Percentiles rank a stretch among this genome's conserved stretches.
Conservation (phyloP, 2,329 filamentous ascomycete genomes). For the Aspergillus ochraceus region DNA sequence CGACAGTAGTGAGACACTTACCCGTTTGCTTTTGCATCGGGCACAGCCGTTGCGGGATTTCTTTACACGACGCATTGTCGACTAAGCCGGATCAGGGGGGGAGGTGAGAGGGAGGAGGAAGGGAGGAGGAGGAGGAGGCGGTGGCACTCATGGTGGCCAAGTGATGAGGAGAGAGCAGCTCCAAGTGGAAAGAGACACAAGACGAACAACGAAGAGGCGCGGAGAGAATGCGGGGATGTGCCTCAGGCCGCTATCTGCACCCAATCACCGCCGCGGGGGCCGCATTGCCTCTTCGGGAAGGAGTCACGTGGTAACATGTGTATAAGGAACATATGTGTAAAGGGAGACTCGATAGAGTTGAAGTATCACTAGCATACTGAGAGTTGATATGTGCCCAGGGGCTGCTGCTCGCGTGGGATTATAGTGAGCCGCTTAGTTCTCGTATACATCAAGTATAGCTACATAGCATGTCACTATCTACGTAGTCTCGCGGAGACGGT, state of each 20-base stretch:
- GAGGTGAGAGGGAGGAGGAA: constrained; percentile 43
- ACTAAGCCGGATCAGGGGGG: constrained; percentile 37
- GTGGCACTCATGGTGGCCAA: background rate
- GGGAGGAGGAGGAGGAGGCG: constrained; percentile 23
- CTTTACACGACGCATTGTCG: constrained; percentile 45
- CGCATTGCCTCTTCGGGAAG: background rate
- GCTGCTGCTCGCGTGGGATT: no score
- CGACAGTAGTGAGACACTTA: constrained; percentile 16
- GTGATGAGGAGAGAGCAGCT: no score
- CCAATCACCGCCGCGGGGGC: background rate
- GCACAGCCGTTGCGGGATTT: constrained; percentile 44
- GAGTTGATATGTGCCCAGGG: no score
- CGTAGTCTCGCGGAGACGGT: no score
- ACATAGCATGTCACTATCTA: no score
- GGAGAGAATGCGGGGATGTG: constrained; percentile 3
- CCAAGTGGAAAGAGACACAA: background rate
- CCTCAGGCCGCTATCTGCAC: background rate
- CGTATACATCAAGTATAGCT: no score
- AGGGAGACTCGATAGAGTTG: no score
- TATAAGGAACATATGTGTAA: no score
- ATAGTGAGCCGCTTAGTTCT: no score
- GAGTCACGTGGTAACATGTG: no score
- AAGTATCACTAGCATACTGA: no score
- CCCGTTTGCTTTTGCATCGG: constrained; percentile 44
- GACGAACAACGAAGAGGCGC: background rate